These are phyloP conservation scores for Populus davidiana DNA, from an alignment of 345 rosid genomes.

Conservation along the genomic window DNA sequence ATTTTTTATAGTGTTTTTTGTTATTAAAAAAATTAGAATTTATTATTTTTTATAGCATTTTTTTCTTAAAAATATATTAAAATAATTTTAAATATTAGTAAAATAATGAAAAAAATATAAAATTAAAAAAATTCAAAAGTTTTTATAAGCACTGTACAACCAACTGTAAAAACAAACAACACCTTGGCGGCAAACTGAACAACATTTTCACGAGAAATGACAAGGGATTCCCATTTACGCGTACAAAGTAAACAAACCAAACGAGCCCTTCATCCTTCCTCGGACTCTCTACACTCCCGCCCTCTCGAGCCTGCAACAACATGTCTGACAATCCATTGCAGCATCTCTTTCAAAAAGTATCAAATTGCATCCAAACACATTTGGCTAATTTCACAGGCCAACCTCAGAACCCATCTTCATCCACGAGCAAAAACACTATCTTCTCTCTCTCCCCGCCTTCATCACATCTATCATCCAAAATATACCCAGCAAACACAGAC, in stretches of 20 bases:
- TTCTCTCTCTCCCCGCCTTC: constrained; percentile 35
- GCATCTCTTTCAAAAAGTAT: constrained; percentile 42
- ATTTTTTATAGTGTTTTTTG: too few relatives aligned
- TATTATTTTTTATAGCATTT: too few relatives aligned
- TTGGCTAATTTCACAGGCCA: constrained; percentile 44
- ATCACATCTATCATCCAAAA: constrained; percentile 29
- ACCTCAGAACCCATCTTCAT: constrained; percentile 11
- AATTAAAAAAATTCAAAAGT: too few relatives aligned
- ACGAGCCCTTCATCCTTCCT: not conserved
- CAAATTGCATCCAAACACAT: constrained; percentile 52
- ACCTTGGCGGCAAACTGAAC: too few relatives aligned
- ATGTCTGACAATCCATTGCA: constrained; percentile 63
- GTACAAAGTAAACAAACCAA: not conserved
- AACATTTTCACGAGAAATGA: too few relatives aligned
- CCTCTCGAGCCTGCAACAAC: not conserved
- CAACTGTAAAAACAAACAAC: too few relatives aligned
- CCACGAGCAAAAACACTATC: constrained; percentile 25
- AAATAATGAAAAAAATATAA: too few relatives aligned
- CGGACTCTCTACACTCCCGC: not conserved
- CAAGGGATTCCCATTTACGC: too few relatives aligned
- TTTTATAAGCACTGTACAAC: too few relatives aligned
- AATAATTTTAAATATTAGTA: too few relatives aligned
- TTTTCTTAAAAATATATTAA: too few relatives aligned
- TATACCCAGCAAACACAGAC: constrained; percentile 16
- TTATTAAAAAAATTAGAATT: too few relatives aligned